Conservation (phyloP, 495 filamentous ascomycete genomes). For the Penicillium cosmopolitanum region DNA sequence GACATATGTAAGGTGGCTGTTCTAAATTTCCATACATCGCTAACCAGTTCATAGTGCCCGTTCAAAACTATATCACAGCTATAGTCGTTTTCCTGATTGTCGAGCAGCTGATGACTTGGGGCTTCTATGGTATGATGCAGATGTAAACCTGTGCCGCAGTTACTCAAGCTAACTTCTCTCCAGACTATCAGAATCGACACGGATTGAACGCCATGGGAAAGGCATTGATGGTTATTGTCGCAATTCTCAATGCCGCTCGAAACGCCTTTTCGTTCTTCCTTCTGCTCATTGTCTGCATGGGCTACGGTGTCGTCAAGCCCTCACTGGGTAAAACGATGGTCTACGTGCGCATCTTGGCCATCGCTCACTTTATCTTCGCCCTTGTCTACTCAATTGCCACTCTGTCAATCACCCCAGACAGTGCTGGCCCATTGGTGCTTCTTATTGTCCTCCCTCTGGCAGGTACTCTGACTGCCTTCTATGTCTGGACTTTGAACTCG, state of each 20-base stretch:
- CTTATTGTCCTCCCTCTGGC: slow-evolving; percentile 93
- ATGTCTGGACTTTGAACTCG: slow-evolving; percentile 98
- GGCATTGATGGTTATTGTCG: slow-evolving; percentile 84
- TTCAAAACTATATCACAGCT: slow-evolving; percentile 99
- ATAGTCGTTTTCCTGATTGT: slow-evolving; percentile 92
- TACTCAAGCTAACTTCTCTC: background rate
- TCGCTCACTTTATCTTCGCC: slow-evolving; percentile 92
- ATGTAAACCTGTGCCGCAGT: background rate
- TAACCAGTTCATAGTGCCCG: slow-evolving; percentile 67
- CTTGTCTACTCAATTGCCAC: slow-evolving; percentile 91
- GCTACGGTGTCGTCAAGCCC: slow-evolving; percentile 96
- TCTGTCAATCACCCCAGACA: slow-evolving; percentile 78
- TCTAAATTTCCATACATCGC: slow-evolving; percentile 12
- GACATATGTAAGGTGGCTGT: slow-evolving; percentile 72
- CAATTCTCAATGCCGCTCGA: slow-evolving; percentile 86
- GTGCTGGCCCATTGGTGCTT: slow-evolving; percentile 81
- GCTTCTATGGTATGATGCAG: slow-evolving; percentile 69
- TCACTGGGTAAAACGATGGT: slow-evolving; percentile 93
- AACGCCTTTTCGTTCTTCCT: slow-evolving; percentile 99
- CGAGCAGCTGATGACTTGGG: slow-evolving; percentile 98
- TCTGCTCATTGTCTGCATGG: slow-evolving; percentile 98
- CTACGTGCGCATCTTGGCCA: slow-evolving; percentile 87
- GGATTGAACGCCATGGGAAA: slow-evolving; percentile 80
- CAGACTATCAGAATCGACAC: slow-evolving; percentile 89
- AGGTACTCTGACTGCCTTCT: slow-evolving; percentile 92